Percentiles rank a stretch among this genome's conserved stretches.
These are phyloP conservation scores for Rhododendron ferrugineum DNA, from an alignment of 148 eudicot genomes.

Conservation along the genomic window DNA sequence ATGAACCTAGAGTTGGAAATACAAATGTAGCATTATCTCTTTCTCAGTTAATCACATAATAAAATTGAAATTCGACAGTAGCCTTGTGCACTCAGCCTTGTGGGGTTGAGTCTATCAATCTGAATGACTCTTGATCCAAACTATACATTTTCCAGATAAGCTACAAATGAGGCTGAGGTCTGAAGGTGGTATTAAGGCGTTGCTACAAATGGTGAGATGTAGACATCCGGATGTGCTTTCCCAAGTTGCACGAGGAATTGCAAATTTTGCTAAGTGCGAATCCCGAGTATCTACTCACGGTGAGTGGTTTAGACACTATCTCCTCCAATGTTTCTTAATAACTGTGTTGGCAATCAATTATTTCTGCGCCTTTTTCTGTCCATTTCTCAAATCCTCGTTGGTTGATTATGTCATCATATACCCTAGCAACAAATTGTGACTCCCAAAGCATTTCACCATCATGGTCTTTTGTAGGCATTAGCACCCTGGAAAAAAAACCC, in stretches of 20 bases:
- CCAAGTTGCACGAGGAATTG: constrained; percentile 98
- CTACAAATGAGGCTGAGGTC: constrained; percentile 74
- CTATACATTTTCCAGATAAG: constrained; percentile 54
- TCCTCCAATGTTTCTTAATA: background rate
- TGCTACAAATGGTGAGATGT: constrained; percentile 93
- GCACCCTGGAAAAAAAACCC: background rate
- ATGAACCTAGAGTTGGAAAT: background rate
- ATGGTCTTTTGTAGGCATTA: background rate
- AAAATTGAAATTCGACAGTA: background rate
- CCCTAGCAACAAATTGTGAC: background rate
- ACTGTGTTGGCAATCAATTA: background rate
- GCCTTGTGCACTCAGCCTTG: background rate
- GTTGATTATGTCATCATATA: background rate
- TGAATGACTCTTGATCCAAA: background rate
- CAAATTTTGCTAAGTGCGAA: constrained; percentile 97
- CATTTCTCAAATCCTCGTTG: background rate
- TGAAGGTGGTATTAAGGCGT: constrained; percentile 95
- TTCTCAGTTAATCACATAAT: background rate
- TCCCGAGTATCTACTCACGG: constrained; percentile 84
- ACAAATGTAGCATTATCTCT: background rate
- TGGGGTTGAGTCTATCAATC: background rate
- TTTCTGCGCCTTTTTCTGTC: background rate
- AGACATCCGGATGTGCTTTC: constrained; percentile 96
- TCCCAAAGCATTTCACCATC: background rate
- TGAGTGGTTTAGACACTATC: constrained; percentile 26